Evolutionary conservation across 352 stramenopile species (phyloP), one percentile per base, ranked within the genome.

Genomic region (Thalassiosira exigua): DNA sequence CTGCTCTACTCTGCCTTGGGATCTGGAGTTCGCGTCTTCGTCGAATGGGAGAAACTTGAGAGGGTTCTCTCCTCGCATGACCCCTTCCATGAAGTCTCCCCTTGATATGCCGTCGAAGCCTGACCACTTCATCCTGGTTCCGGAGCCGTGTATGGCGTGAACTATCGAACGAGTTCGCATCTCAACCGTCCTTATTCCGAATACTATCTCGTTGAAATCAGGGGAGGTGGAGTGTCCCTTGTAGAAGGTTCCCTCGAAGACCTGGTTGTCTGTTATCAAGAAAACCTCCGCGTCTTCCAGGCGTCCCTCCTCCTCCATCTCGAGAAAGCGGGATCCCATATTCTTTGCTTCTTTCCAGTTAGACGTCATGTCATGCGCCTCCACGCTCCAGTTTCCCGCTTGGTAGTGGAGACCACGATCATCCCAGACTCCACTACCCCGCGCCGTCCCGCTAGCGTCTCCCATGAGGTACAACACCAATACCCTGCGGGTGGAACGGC

Each of bases 251-350:
- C 36, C 53, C 36, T 90, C 86, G 0, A 75, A 56, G 17, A 65
- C 81, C 0, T 58, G 69, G 42, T 91, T 92, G 57, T 92, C 86
- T 4, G 83, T 92, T 44, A 91, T 90, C 0, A 90, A 17, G 51
- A 82, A 91, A 2, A 89, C 39, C 57, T 92, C 78, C 14, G 29
- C 57, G 32, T 79, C 69, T 0, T 29, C 0, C 1, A 89, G 30
- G 0, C 61, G 19, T 26, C 74, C 71, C 0, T 9, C 4, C 54
- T 85, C 68, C 0, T 76, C 14, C 17, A 52, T 42, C 7, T 83
- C 58, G 4, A 88, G 69, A 5, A 86, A 46, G 53, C 53, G 7
- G 2, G n/a, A 33, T 2, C 19, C 26, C 19, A 81, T 41, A 21
- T 81, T 76, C 29, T 39, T 12, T 2, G 36, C 54, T 21, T 72